Evolutionary conservation across 73 alveolate genomes (phyloP).

Genomic region (Tetrahymena borealis): DNA sequence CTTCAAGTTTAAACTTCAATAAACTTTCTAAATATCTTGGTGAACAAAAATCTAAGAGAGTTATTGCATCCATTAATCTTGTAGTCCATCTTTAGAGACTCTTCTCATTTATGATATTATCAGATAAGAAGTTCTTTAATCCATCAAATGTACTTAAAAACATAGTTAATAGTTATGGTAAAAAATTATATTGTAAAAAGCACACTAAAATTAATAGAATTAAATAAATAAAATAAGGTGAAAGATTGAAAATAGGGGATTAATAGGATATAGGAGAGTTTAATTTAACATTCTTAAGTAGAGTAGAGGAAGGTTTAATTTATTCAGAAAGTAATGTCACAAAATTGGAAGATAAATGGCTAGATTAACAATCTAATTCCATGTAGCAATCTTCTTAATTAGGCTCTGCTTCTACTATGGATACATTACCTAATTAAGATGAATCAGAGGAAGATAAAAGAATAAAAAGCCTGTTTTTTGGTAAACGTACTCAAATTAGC

Average conservation of each 20-base stretch:
- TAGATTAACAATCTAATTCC: not conserved
- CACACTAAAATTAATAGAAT: not conserved
- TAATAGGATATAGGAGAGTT: slow-evolving; percentile 85
- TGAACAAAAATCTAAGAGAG: slow-evolving; percentile 14
- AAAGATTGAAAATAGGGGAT: slow-evolving; percentile 52
- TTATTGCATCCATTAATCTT: slow-evolving; percentile 32
- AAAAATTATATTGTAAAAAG: not conserved
- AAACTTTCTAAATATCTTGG: not conserved
- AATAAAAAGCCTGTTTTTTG: not conserved
- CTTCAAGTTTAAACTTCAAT: slow-evolving; percentile 8
- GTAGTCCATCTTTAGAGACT: slow-evolving; percentile 41
- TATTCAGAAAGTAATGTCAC: not conserved
- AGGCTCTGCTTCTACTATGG: not conserved
- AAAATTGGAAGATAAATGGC: not conserved
- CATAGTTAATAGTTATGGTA: slow-evolving; percentile 65
- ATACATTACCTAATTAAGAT: not conserved
- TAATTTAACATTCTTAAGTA: slow-evolving; percentile 56
- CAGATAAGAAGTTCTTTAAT: slow-evolving; percentile 61
- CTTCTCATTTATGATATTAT: slow-evolving; percentile 55
- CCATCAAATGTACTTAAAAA: slow-evolving; percentile 59
- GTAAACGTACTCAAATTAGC: not conserved
- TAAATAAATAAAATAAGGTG: not conserved
- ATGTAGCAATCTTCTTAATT: not conserved
- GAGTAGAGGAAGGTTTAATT: slow-evolving; percentile 67
- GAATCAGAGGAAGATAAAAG: not conserved